Evolutionary conservation across 2,329 filamentous ascomycete genomes (phyloP).

Genomic region (Pyricularia pennisetigena): DNA sequence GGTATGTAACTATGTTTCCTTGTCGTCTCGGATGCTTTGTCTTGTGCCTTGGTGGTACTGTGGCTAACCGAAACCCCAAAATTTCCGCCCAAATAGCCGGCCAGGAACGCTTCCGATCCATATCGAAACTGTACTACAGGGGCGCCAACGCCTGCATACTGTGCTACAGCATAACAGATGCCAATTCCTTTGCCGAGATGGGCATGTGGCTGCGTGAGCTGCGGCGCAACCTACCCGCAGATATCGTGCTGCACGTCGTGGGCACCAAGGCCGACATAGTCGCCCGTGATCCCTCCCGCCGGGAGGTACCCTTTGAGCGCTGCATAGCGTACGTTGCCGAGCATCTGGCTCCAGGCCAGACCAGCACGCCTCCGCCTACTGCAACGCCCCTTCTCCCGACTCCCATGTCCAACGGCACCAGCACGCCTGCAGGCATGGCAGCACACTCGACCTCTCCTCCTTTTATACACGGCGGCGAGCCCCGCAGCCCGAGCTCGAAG

Average conservation of each 20-base stretch:
- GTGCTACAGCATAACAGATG: conserved; percentile 89
- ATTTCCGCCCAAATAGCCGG: conserved; percentile 43
- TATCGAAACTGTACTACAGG: conserved; percentile 92
- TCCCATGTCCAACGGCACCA: conserved; percentile 4
- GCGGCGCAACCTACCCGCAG: conserved; percentile 63
- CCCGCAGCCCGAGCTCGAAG: conserved; percentile 52
- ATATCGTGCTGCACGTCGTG: conserved; percentile 87
- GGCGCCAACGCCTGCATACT: conserved; percentile 89
- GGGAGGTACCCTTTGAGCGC: conserved; percentile 86
- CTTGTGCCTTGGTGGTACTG: background rate
- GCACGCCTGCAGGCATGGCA: background rate
- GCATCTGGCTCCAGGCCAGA: conserved; percentile 66
- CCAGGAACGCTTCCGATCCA: conserved; percentile 90
- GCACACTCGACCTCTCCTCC: conserved; percentile 6
- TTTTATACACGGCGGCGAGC: conserved; percentile 29
- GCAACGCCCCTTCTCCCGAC: conserved; percentile 26
- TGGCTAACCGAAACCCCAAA: background rate
- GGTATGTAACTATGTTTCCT: conserved; percentile 29
- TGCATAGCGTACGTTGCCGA: conserved; percentile 95
- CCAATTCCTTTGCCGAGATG: conserved; percentile 82
- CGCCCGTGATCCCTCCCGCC: conserved; percentile 64
- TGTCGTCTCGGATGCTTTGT: background rate
- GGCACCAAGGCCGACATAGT: conserved; percentile 92
- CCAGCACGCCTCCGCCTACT: conserved; percentile 58
- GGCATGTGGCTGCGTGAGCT: conserved; percentile 83